phyloP scores from a whole-genome alignment of 106 monocot genomes.

The Platanthera zijinensis region DNA sequence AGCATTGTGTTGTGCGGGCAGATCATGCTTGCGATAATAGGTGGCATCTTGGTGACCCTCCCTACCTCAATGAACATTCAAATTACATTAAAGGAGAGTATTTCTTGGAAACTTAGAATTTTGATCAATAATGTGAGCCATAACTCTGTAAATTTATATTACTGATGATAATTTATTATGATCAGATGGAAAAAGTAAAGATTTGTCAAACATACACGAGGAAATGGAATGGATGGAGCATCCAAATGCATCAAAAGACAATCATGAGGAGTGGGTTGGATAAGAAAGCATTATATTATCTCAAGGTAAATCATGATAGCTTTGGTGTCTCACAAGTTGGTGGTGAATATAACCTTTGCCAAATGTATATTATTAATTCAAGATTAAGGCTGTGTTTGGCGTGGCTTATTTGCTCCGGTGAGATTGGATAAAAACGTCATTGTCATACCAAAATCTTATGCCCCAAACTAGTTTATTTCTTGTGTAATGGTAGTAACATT shows the following conservation, averaged over 20 bases:
- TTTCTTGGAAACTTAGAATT: too few relatives aligned
- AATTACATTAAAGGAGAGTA: too few relatives aligned
- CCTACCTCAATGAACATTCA: too few relatives aligned
- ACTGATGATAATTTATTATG: background rate
- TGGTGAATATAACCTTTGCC: slow-evolving; percentile 63
- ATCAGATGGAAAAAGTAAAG: slow-evolving; percentile 96
- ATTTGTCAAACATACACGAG: slow-evolving; percentile 81
- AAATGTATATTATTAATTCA: slow-evolving; percentile 75
- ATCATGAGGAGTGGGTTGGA: slow-evolving; percentile 62
- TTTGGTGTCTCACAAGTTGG: slow-evolving; percentile 72
- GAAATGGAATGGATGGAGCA: slow-evolving; percentile 93
- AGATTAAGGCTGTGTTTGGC: background rate
- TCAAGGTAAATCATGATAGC: slow-evolving; percentile 92
- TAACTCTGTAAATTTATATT: background rate
- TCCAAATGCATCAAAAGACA: slow-evolving; percentile 36
- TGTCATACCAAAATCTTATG: too few relatives aligned
- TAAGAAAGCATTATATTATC: slow-evolving; percentile 73
- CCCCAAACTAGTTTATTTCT: too few relatives aligned
- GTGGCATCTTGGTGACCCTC: too few relatives aligned
- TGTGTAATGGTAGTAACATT: too few relatives aligned
- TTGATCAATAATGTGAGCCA: too few relatives aligned
- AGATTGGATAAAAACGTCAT: too few relatives aligned
- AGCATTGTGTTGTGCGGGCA: too few relatives aligned
- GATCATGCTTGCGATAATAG: too few relatives aligned
- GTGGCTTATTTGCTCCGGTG: too few relatives aligned